phyloP scores from a whole-genome alignment of 2,329 filamentous ascomycete species.

The Arthrinium puccinioides region DNA sequence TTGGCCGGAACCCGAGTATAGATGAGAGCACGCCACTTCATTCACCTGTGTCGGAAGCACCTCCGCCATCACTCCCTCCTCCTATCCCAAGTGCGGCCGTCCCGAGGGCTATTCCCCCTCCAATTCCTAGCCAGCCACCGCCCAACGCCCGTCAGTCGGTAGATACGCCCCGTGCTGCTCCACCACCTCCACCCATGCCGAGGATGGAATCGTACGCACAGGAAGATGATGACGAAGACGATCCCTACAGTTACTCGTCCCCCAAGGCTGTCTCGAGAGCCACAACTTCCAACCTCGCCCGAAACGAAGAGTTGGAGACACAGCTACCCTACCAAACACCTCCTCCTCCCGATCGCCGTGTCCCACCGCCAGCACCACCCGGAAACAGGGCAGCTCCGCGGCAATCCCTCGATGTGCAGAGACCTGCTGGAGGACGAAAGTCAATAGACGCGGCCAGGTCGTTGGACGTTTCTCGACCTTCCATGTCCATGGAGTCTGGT shows the following conservation, averaged over 20 bases:
- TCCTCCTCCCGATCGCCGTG: slow-evolving; percentile 39
- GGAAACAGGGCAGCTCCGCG: slow-evolving; percentile 34
- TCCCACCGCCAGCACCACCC: slow-evolving; percentile 31
- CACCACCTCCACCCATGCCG: slow-evolving; percentile 53
- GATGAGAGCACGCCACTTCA: slow-evolving; percentile 61
- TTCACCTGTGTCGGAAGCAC: slow-evolving; percentile 41
- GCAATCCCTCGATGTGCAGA: slow-evolving; percentile 58
- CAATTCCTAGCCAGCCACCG: slow-evolving; percentile 54
- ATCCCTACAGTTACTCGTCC: slow-evolving; percentile 53
- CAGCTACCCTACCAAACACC: slow-evolving; percentile 35
- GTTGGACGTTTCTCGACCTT: slow-evolving; percentile 68
- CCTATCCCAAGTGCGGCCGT: slow-evolving; percentile 47
- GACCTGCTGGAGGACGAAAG: slow-evolving; percentile 38
- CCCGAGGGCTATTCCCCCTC: slow-evolving; percentile 56
- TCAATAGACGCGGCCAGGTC: too few species aligned
- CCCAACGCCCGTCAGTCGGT: slow-evolving; percentile 50
- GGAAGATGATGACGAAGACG: slow-evolving; percentile 62
- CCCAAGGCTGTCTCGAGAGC: slow-evolving; percentile 18
- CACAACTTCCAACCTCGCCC: slow-evolving; percentile 27
- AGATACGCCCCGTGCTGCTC: slow-evolving; percentile 63
- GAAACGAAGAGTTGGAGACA: slow-evolving; percentile 40
- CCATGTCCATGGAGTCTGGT: slow-evolving; percentile 62
- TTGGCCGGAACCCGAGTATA: slow-evolving; percentile 68
- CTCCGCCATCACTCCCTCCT: slow-evolving; percentile 39
- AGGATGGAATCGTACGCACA: slow-evolving; percentile 54